Conservation (phyloP, 441 rosid species). For the Sinapis alba region DNA sequence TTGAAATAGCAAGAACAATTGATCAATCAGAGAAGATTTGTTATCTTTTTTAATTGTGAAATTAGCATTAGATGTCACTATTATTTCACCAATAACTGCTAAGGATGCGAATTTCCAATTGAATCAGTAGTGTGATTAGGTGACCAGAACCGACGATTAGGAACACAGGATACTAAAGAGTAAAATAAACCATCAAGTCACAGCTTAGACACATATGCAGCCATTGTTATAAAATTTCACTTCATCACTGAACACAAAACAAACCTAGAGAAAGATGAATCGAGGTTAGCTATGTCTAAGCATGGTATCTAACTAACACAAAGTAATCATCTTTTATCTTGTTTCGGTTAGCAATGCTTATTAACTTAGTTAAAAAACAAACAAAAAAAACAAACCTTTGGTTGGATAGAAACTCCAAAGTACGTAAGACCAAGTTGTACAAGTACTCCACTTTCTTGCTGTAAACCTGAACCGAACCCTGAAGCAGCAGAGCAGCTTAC, state of each 20-base stretch:
- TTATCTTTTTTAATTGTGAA: not conserved
- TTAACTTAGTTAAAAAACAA: too few relatives aligned
- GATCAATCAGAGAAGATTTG: not conserved
- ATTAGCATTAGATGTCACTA: not conserved
- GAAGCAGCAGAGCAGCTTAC: conserved; percentile 97
- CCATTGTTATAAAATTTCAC: conserved; percentile 4
- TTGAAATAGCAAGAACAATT: conserved; percentile 6
- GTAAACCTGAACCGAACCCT: conserved; percentile 92
- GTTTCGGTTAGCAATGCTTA: not conserved
- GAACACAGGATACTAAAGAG: not conserved
- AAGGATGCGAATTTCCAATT: not conserved
- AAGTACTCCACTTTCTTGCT: conserved; percentile 94
- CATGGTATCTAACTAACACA: not conserved
- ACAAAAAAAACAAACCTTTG: conserved; percentile 79
- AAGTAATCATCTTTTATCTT: not conserved
- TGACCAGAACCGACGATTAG: not conserved
- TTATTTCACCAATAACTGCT: not conserved
- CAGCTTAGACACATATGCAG: not conserved
- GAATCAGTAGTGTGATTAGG: not conserved
- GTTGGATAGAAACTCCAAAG: conserved; percentile 84
- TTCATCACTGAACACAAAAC: conserved; percentile 19
- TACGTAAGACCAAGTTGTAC: conserved; percentile 81
- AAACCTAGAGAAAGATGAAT: conserved; percentile 21
- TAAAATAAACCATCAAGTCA: not conserved
- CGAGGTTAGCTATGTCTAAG: not conserved